Percentiles rank a stretch among this genome's conserved stretches.
Conservation (phyloP, 2,329 filamentous ascomycete species). For the Ophiostoma sp. region DNA sequence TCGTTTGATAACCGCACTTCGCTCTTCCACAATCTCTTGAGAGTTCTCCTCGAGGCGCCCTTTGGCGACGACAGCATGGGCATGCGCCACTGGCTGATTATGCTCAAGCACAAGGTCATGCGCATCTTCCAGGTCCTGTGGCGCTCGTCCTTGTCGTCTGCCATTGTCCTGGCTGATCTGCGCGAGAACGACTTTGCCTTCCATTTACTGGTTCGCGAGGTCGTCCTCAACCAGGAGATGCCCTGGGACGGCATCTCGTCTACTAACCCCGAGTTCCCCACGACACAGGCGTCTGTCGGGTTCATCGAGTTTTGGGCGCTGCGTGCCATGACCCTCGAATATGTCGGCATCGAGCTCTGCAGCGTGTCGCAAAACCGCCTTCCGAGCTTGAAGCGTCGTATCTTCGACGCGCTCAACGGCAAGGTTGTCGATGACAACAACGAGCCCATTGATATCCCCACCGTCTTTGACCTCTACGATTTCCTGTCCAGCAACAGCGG, state of each 20-base stretch:
- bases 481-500: slow-evolving; percentile 64
- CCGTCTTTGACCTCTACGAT: slow-evolving; percentile 90
- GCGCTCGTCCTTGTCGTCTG: slow-evolving; percentile 75
- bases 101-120: slow-evolving; percentile 67
- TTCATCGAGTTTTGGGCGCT: slow-evolving; percentile 76
- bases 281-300: slow-evolving; percentile 65
- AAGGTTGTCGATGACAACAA: slow-evolving; percentile 67
- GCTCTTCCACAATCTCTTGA: slow-evolving; percentile 79
- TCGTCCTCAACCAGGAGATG: slow-evolving; percentile 66
- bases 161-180: slow-evolving; percentile 75
- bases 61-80: slow-evolving; percentile 58
- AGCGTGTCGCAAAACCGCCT: slow-evolving; percentile 70
- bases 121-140: slow-evolving; percentile 79
- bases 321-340: slow-evolving; percentile 78
- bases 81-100: slow-evolving; percentile 68
- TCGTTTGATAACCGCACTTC: slow-evolving; percentile 71
- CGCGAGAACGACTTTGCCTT: slow-evolving; percentile 79
- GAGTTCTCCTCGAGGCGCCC: slow-evolving; percentile 69
- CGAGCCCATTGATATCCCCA: slow-evolving; percentile 65
- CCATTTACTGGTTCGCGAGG: slow-evolving; percentile 69
- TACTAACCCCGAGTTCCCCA: slow-evolving; percentile 64
- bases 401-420: slow-evolving; percentile 75
- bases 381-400: slow-evolving; percentile 67
- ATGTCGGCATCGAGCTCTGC: slow-evolving; percentile 81
- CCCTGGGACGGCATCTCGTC: slow-evolving; percentile 72